phyloP scores from a whole-genome alignment of 2,329 filamentous ascomycete genomes.

The Fusarium metavorans region DNA sequence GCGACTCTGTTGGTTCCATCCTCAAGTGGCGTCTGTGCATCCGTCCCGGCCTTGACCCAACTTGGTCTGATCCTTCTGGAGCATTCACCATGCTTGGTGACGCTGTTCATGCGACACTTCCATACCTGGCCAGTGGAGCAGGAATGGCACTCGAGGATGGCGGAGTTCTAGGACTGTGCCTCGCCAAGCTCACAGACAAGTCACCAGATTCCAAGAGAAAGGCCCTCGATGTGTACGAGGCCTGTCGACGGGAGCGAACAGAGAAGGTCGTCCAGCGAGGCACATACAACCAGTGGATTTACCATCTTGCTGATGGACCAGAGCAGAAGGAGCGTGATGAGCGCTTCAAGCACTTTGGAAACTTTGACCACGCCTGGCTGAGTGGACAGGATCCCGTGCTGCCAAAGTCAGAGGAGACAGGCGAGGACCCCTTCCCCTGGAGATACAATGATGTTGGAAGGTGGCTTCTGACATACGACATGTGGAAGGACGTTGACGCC shows the following conservation, averaged over 20 bases:
- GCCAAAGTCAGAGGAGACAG: slow-evolving; percentile 46
- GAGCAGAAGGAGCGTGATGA: slow-evolving; percentile 67
- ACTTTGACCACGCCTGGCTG: slow-evolving; percentile 48
- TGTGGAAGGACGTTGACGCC: slow-evolving; percentile 52
- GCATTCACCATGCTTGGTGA: slow-evolving; percentile 72
- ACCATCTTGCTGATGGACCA: slow-evolving; percentile 69
- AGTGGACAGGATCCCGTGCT: slow-evolving; percentile 35
- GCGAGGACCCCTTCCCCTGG: slow-evolving; percentile 57
- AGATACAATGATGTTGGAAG: slow-evolving; percentile 54
- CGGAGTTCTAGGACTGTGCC: slow-evolving; percentile 67
- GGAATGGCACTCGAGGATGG: slow-evolving; percentile 73
- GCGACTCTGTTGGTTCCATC: slow-evolving; percentile 59
- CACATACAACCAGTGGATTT: slow-evolving; percentile 71
- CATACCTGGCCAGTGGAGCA: slow-evolving; percentile 68
- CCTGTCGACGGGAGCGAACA: slow-evolving; percentile 68
- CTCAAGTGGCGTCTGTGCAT: slow-evolving; percentile 72
- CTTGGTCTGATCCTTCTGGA: slow-evolving; percentile 67
- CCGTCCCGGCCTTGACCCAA: slow-evolving; percentile 60
- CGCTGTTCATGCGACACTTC: slow-evolving; percentile 73
- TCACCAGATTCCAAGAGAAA: slow-evolving; percentile 50
- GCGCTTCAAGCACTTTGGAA: slow-evolving; percentile 47
- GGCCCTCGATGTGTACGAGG: slow-evolving; percentile 64
- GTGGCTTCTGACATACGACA: slow-evolving; percentile 56
- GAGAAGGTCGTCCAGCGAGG: slow-evolving; percentile 70
- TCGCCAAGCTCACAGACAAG: slow-evolving; percentile 58